Percentiles rank a stretch among this genome's conserved stretches.
phyloP scores from a whole-genome alignment of 495 filamentous ascomycete species.

The Podospora appendiculata region DNA sequence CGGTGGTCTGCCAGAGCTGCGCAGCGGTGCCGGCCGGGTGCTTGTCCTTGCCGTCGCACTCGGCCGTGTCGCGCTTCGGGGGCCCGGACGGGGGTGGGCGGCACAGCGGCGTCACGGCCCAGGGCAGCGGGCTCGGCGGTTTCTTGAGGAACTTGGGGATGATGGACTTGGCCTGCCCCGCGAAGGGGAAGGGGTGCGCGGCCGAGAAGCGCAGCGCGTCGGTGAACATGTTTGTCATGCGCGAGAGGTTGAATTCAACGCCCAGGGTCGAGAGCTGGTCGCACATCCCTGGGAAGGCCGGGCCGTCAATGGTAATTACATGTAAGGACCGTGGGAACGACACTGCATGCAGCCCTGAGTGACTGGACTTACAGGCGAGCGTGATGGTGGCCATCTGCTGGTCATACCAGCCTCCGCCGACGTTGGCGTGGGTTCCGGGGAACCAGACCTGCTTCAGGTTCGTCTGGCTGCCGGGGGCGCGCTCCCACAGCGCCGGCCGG shows the following conservation, averaged over 20 bases:
- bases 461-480: constrained; percentile 15
- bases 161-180: background rate
- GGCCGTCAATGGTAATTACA: too few relatives aligned
- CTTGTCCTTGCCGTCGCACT: constrained; percentile 14
- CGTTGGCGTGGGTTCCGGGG: constrained; percentile 55
- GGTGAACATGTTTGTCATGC: constrained; percentile 17
- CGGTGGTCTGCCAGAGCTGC: constrained; percentile 13
- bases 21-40: constrained; percentile 3
- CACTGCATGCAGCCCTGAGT: background rate
- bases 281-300: constrained; percentile 23
- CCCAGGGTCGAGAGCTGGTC: constrained; percentile 27
- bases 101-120: constrained; percentile 6
- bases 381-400: constrained; percentile 26
- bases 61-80: constrained; percentile 8
- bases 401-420: constrained; percentile 45
- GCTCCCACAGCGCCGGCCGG: constrained; percentile 54
- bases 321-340: background rate
- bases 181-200: constrained; percentile 23
- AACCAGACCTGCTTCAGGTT: constrained; percentile 65
- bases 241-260: constrained; percentile 23
- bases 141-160: constrained; percentile 6
- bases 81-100: background rate
- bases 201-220: constrained; percentile 21
- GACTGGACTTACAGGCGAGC: constrained; percentile 16
- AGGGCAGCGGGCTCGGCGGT: constrained; percentile 8